Conservation (phyloP, 1,284 basidiomycete genomes). For the Tylopilus sp. region DNA sequence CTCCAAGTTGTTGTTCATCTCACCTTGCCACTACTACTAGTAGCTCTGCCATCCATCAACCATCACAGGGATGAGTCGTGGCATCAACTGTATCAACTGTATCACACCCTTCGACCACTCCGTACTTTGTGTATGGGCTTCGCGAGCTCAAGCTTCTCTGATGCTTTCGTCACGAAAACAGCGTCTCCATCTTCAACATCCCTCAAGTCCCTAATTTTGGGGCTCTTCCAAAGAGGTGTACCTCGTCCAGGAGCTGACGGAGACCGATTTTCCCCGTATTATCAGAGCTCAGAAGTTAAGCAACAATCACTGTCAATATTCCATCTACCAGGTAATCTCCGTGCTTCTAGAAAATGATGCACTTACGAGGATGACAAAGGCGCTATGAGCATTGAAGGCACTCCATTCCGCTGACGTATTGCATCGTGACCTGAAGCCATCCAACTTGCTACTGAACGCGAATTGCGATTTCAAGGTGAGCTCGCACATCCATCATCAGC, state of each 20-base stretch:
- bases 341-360: conserved; percentile 13
- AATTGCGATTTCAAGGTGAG: conserved; percentile 94
- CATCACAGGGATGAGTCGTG: conserved; percentile 75
- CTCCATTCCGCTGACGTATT: conserved; percentile 92
- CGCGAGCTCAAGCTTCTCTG: conserved; percentile 88
- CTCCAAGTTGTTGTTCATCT: conserved; percentile 9
- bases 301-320: conserved; percentile 95
- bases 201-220: conserved; percentile 70
- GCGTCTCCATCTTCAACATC: conserved; percentile 89
- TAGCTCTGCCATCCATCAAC: conserved; percentile 76
- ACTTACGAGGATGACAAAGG: conserved; percentile 55
- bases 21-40: conserved; percentile 1
- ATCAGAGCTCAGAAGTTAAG: conserved; percentile 87
- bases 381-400: conserved; percentile 91
- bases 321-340: conserved; percentile 86
- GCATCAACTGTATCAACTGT: conserved; percentile 64
- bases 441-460: conserved; percentile 91
- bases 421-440: conserved; percentile 93
- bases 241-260: conserved; percentile 93
- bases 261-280: conserved; percentile 90
- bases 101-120: conserved; percentile 91
- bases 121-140: conserved; percentile 91
- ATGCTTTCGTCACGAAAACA: conserved; percentile 59
- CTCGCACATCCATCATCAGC: conserved; percentile 12
- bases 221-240: conserved; percentile 82